Conservation (phyloP, 768 basidiomycete genomes). For the Pleurotus sapidus region DNA sequence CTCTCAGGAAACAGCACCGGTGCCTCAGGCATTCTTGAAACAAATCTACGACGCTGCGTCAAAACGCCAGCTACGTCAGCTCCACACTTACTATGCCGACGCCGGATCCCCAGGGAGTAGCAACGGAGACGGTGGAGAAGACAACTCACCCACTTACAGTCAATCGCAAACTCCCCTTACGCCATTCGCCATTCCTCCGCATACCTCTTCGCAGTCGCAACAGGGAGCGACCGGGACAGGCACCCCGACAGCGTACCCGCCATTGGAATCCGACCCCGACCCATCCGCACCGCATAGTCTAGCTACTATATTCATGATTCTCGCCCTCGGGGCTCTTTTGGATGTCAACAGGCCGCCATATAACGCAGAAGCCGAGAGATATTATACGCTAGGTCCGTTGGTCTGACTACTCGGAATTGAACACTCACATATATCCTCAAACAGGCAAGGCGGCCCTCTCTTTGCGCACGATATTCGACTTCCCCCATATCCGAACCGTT, state of each 20-base stretch:
- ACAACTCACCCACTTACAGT: background rate
- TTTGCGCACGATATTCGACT: conserved; percentile 47
- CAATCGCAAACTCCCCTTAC: background rate
- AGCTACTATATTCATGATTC: conserved; percentile 53
- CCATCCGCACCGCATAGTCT: conserved; percentile 42
- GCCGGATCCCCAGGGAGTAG: conserved; percentile 4
- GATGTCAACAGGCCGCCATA: conserved; percentile 50
- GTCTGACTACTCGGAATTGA: background rate
- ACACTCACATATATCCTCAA: background rate
- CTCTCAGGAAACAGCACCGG: background rate
- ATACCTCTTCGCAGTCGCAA: background rate
- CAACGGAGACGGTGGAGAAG: background rate
- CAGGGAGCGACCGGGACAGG: background rate
- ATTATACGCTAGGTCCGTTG: conserved; percentile 46
- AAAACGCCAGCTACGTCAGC: background rate
- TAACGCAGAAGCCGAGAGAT: conserved; percentile 58
- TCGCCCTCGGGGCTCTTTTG: conserved; percentile 61
- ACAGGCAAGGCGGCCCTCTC: conserved; percentile 43
- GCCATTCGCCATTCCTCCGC: background rate
- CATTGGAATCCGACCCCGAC: conserved; percentile 11
- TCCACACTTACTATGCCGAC: background rate
- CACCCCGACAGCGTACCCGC: conserved; percentile 3
- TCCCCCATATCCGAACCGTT: conserved; percentile 53
- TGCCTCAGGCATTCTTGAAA: background rate
- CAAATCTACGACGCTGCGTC: conserved; percentile 1